Base-by-base conservation (phyloP, 1,139 yeast genomes). In the Scheffersomyces lignicola region DNA sequence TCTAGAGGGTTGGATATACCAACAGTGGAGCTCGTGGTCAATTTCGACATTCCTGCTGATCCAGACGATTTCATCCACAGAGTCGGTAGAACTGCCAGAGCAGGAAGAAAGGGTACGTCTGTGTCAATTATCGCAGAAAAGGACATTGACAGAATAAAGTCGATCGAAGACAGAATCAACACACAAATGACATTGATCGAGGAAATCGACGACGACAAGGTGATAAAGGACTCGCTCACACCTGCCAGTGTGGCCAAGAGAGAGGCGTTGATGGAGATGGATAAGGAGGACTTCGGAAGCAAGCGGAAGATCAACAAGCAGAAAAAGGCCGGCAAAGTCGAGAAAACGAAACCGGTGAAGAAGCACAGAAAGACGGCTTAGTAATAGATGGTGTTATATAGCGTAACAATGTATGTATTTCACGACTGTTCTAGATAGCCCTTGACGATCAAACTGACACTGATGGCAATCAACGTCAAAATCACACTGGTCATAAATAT, bases 1-100 rank as follows among this genome's bases (percentile, higher is more conserved):
- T 80, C 96, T 28, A 81, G 99, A 76, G 99, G 99, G 59, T 74
- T 92, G 48, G 98, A 92, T 74, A 92, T 92, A 34, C 98, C 98
- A 2, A 72, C 78, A 4, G 98, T 92, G 5, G 92, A 82, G 52
- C 66, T 90, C 47, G 98, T 94, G 25, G 65, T 94, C 22, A 92
- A 94, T 56, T 92, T 77, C 53, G 98, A 94, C 55, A 77, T 92
- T 24, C 98, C 98, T 4, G 89, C 95, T 4, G 97, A 92, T 57
- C 90, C 98, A 0, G 97, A 92, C 57, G 97, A 90, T 57, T 94
- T 85, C 52, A 87, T 92, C 39, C 99, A 92, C 64, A 73, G 99
- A 58, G 96, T 90, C n/a, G 99, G 99, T 73, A 88, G 99, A 79
- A 92, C 98, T 13, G 99, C 98, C n/a, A 85, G 99, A 74, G 98